These are phyloP conservation scores for Elaeis oleifera DNA, from an alignment of 202 grass and related monocot species.

Conservation along the genomic window DNA sequence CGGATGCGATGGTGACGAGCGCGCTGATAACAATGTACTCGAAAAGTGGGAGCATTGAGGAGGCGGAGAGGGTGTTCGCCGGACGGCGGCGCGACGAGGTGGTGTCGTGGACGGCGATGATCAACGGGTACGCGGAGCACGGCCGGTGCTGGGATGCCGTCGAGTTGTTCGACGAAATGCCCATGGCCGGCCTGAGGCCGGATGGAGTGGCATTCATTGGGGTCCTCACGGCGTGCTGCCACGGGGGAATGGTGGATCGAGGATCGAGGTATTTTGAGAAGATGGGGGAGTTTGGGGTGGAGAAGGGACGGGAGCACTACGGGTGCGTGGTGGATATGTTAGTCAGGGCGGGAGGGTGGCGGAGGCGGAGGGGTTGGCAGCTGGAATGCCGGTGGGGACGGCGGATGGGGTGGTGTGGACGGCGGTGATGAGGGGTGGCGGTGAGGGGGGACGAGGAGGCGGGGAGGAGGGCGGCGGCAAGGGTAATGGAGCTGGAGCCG, in stretches of 20 bases:
- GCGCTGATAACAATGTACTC: constrained; percentile 22
- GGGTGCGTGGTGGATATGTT: constrained; percentile 21
- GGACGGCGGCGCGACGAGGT: neutral
- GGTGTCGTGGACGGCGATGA: constrained; percentile 24
- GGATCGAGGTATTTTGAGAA: constrained; percentile 11
- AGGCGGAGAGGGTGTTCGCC: constrained; percentile 3
- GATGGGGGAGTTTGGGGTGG: constrained; percentile 15
- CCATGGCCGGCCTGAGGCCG: neutral
- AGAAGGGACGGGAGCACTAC: constrained; percentile 15
- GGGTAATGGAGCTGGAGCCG: constrained; percentile 42
- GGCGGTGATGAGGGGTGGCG: constrained; percentile 15
- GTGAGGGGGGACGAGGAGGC: constrained; percentile 39
- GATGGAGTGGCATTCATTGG: constrained; percentile 19
- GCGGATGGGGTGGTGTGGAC: constrained; percentile 18
- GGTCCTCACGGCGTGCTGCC: constrained; percentile 22
- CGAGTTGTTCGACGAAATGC: constrained; percentile 15
- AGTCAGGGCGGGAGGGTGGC: constrained; percentile 8
- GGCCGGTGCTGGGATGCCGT: constrained; percentile 13
- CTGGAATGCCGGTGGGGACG: constrained; percentile 10
- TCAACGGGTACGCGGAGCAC: constrained; percentile 23
- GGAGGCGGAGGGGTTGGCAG: constrained; percentile 22
- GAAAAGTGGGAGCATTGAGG: constrained; percentile 14
- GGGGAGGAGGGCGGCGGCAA: constrained; percentile 34
- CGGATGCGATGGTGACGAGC: constrained; percentile 13
- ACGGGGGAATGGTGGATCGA: constrained; percentile 11